phyloP scores from a whole-genome alignment of 352 stramenopile species.

The Pythium angustatum region DNA sequence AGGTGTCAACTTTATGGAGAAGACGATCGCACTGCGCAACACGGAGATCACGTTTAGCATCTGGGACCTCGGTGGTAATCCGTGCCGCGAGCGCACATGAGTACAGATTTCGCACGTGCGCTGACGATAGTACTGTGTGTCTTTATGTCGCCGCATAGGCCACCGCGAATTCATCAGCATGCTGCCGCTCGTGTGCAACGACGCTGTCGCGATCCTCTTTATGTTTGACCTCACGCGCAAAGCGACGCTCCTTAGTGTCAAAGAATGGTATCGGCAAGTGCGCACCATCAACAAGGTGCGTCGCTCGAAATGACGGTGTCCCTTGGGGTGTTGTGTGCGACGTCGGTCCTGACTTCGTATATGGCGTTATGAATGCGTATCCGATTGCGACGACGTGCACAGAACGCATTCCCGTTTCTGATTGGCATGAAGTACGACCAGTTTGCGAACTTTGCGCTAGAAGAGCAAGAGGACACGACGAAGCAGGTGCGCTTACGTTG shows the following conservation, averaged over 20 bases:
- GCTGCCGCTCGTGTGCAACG: constrained; percentile 94
- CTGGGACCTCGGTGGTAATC: constrained; percentile 92
- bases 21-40: constrained; percentile 92
- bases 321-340: too few species aligned
- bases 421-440: constrained; percentile 96
- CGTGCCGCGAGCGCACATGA: constrained; percentile 4
- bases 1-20: constrained; percentile 97
- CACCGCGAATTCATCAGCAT: constrained; percentile 95
- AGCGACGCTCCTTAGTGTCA: constrained; percentile 89
- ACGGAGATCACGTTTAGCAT: constrained; percentile 96
- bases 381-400: too few species aligned
- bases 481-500: constrained; percentile 72
- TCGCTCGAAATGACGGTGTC: too few species aligned
- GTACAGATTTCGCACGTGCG: too few species aligned
- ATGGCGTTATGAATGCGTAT: too few species aligned
- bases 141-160: too few species aligned
- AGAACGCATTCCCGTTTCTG: constrained; percentile 93
- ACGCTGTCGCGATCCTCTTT: constrained; percentile 94
- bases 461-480: constrained; percentile 94
- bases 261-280: constrained; percentile 93
- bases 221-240: constrained; percentile 95
- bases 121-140: neutral
- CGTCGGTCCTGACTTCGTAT: too few species aligned
- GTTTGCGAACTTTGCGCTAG: constrained; percentile 86
- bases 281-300: constrained; percentile 86